Percentiles rank a stretch among this genome's conserved stretches.
Conservation (phyloP, 306 rosid genomes). For the Gleditsia sinensis region DNA sequence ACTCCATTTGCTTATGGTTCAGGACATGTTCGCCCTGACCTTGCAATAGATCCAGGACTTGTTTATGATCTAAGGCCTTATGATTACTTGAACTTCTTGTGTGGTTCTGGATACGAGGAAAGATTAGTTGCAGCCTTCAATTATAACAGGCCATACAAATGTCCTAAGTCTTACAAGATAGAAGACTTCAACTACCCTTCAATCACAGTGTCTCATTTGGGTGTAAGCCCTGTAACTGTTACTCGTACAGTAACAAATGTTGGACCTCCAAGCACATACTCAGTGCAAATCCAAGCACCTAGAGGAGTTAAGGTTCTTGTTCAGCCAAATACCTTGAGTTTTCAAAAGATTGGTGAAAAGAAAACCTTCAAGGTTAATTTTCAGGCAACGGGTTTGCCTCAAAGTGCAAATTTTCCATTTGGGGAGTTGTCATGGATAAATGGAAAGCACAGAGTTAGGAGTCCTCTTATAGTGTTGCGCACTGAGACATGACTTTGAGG, state of each 20-base stretch:
- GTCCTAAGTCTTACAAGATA: slow-evolving; percentile 13
- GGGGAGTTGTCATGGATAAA: slow-evolving; percentile 49
- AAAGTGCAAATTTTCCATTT: neutral
- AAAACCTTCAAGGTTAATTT: slow-evolving; percentile 45
- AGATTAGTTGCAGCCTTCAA: neutral
- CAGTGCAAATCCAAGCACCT: slow-evolving; percentile 31
- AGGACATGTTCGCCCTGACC: slow-evolving; percentile 56
- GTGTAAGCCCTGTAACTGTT: neutral
- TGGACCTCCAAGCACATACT: slow-evolving; percentile 56
- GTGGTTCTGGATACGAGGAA: slow-evolving; percentile 49
- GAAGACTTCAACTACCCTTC: slow-evolving; percentile 65
- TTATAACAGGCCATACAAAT: neutral
- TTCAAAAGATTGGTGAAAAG: slow-evolving; percentile 44
- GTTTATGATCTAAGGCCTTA: slow-evolving; percentile 39
- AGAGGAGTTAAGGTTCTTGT: slow-evolving; percentile 40
- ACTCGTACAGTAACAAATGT: slow-evolving; percentile 53
- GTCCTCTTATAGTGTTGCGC: slow-evolving; percentile 39
- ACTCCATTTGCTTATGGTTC: slow-evolving; percentile 56
- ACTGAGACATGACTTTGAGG: neutral
- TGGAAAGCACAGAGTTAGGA: slow-evolving; percentile 52
- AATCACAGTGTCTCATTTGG: slow-evolving; percentile 37
- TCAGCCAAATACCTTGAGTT: slow-evolving; percentile 45
- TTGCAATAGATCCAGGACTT: slow-evolving; percentile 59
- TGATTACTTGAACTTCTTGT: slow-evolving; percentile 60
- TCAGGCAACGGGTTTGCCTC: neutral